A percentile compares a stretch with the other conserved stretches of the same genome.
These are phyloP conservation scores for Hexamita inflata DNA, from an alignment of 208 protist species.

Conservation along the genomic window DNA sequence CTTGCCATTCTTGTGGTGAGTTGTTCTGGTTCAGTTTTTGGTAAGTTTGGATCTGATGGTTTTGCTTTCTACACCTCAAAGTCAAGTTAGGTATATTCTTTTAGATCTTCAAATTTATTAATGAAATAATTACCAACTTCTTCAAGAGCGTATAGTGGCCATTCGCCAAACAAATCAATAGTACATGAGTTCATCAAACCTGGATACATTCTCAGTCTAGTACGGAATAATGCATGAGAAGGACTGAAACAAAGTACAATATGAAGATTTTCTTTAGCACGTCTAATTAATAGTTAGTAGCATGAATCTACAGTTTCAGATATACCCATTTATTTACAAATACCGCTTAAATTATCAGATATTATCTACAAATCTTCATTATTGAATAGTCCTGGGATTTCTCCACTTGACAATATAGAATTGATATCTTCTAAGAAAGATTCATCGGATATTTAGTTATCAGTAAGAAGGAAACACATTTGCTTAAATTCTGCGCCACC, in stretches of 20 bases:
- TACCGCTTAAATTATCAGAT: not conserved
- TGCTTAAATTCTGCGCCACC: slow-evolving; percentile 64
- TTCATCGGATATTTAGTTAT: slow-evolving; percentile 82
- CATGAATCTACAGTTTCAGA: slow-evolving; percentile 31
- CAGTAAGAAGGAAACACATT: slow-evolving; percentile 87
- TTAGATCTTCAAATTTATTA: slow-evolving; percentile 58
- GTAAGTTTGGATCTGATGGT: slow-evolving; percentile 44
- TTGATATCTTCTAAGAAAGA: slow-evolving; percentile 93
- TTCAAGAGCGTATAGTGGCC: slow-evolving; percentile 82
- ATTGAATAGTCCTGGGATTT: slow-evolving; percentile 85
- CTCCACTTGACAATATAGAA: slow-evolving; percentile 85
- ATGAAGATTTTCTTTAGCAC: slow-evolving; percentile 39
- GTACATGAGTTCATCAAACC: slow-evolving; percentile 84
- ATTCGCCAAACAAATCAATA: slow-evolving; percentile 92
- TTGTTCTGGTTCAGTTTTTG: not conserved
- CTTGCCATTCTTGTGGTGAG: not conserved
- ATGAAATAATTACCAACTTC: slow-evolving; percentile 68
- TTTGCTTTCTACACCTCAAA: slow-evolving; percentile 49
- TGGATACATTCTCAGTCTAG: slow-evolving; percentile 87
- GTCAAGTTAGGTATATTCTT: slow-evolving; percentile 47
- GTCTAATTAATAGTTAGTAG: slow-evolving; percentile 43
- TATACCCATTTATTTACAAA: not conserved
- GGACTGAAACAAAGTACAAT: slow-evolving; percentile 47
- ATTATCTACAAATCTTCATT: slow-evolving; percentile 42
- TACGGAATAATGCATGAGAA: slow-evolving; percentile 66